These are phyloP conservation scores for Diutina rugosa DNA, from an alignment of 1,139 yeast genomes.

Conservation along the genomic window DNA sequence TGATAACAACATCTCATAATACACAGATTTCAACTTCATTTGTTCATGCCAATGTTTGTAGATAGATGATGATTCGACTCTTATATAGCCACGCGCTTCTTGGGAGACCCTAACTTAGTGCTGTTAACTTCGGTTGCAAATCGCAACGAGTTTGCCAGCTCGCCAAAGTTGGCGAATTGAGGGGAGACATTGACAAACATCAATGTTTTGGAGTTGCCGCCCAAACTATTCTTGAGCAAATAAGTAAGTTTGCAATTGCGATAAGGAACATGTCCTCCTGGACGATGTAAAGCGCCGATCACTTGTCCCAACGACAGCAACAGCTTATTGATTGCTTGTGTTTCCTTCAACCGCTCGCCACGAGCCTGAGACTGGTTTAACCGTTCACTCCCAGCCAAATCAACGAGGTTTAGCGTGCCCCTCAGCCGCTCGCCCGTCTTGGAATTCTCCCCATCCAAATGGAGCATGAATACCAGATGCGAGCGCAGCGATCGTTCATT, in stretches of 20 bases:
- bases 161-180: conserved; percentile 44
- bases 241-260: conserved; percentile 61
- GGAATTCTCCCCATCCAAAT: conserved; percentile 41
- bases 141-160: conserved; percentile 72
- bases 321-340: conserved; percentile 83
- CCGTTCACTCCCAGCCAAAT: conserved; percentile 85
- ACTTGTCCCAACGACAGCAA: conserved; percentile 87
- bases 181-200: conserved; percentile 93
- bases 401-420: conserved; percentile 66
- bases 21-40: no score
- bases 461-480: conserved; percentile 60
- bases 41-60: neutral
- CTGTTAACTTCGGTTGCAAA: conserved; percentile 77
- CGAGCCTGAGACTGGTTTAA: conserved; percentile 61
- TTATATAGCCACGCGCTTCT: neutral
- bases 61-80: conserved; percentile 2
- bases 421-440: conserved; percentile 35
- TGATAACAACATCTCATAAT: neutral
- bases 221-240: conserved; percentile 68
- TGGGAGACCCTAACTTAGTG: conserved; percentile 22
- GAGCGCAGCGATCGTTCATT: conserved; percentile 69
- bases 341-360: conserved; percentile 76
- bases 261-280: conserved; percentile 31
- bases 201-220: conserved; percentile 78
- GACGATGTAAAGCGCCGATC: conserved; percentile 44